Base-by-base conservation (phyloP, 73 alveolate species). In the Urostyla sp. region DNA sequence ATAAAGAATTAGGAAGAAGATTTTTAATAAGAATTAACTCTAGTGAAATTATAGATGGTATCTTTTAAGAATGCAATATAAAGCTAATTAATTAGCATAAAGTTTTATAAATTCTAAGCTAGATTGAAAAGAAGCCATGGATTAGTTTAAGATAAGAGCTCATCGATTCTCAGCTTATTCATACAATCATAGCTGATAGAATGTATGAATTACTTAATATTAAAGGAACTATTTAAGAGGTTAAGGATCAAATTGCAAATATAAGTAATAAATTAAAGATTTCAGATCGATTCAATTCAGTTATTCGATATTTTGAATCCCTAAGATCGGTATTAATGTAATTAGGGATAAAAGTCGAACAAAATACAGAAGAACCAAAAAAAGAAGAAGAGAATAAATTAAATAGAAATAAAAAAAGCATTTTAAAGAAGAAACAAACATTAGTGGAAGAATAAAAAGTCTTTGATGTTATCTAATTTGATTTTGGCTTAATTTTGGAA, bases 31-130 rank as follows among this genome's bases (percentile, higher is more conserved):
- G 36, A 7, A 34, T 73, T 36, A 50, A 61, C 30, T 20, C 53
- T 27, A 18, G 56, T 8, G 85, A 73, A 73, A 52, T 73, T n/a
- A 51, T 73, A 16, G 85, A 73, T 52, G 85, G 73, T 10, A 73
- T 73, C 6, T 20, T 73, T 49, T 73, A 73, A 18, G 85, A 73
- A 30, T 20, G 75, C 45, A 20, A 23, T 1, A 54, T 73, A 5
- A 5, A 21, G 24, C 11, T 73, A 24, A 28, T 5, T 1, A 28
- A 4, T 30, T 10, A 74, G 20, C 85, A 73, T 35, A 13, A 31
- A 16, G 72, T 52, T 3, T 3, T 73, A 5, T 44, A 28, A 31
- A 31, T 44, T 13, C 10, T 69, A 20, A 48, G 72, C 27, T 1
- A 3, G 36, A 2, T 44, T 1, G 69, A 69, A 10, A 69, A 34